Evolutionary conservation across 1,139 yeast species (phyloP).

Genomic region (Candida albicans): DNA sequence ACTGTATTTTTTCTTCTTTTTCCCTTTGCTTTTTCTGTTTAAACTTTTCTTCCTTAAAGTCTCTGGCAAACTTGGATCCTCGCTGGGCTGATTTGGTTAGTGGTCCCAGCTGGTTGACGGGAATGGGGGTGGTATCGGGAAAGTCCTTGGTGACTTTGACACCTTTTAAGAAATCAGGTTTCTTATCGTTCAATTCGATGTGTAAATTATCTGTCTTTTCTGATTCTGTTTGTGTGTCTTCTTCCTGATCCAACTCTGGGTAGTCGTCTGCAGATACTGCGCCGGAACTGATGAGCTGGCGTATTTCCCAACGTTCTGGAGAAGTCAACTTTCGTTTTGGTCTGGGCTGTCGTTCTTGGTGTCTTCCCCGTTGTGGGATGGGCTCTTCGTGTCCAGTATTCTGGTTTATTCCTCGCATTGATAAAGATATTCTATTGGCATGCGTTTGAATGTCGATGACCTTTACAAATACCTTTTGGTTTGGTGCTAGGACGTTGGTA

Average conservation of each 20-base stretch:
- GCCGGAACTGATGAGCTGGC: constrained; percentile 81
- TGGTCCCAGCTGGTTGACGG: constrained; percentile 69
- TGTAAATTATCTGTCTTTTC: constrained; percentile 56
- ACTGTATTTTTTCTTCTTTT: constrained; percentile 33
- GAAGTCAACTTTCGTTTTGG: constrained; percentile 60
- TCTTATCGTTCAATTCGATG: constrained; percentile 66
- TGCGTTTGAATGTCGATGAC: constrained; percentile 48
- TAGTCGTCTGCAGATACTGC: constrained; percentile 67
- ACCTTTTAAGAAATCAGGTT: constrained; percentile 74
- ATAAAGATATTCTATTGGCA: constrained; percentile 49
- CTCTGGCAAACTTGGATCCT: constrained; percentile 71
- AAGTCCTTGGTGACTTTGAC: constrained; percentile 20
- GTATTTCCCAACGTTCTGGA: constrained; percentile 89
- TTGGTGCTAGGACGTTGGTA: constrained; percentile 52
- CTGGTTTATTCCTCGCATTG: constrained; percentile 80
- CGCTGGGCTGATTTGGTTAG: constrained; percentile 71
- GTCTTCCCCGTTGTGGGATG: constrained; percentile 15
- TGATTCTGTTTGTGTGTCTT: constrained; percentile 50
- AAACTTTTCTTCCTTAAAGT: constrained; percentile 59
- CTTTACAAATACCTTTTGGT: constrained; percentile 68
- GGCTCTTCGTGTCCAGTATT: constrained; percentile 52
- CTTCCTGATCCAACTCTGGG: constrained; percentile 53
- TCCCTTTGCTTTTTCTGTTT: constrained; percentile 54
- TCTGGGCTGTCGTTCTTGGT: constrained; percentile 16
- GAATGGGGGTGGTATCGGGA: constrained; percentile 13